Evolutionary conservation across 176 grass and related monocot species (phyloP).

Genomic region (Sorghum bicolor): DNA sequence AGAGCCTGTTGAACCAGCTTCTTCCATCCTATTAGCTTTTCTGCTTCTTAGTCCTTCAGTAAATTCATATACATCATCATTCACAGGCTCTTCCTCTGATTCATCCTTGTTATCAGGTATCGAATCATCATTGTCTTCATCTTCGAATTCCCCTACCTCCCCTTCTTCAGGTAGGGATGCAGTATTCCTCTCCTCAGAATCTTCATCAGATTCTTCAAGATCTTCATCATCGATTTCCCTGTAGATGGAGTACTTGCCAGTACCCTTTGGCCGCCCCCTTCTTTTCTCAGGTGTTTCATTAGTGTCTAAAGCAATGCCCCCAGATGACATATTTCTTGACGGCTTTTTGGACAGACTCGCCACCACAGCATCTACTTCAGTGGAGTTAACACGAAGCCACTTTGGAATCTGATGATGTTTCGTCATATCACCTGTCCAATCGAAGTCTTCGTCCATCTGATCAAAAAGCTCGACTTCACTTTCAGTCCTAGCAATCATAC

Average conservation of each 20-base stretch:
- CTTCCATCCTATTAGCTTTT: conserved; percentile 57
- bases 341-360: conserved; percentile 75
- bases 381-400: conserved; percentile 83
- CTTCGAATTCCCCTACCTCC: conserved; percentile 76
- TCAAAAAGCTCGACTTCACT: conserved; percentile 91
- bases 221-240: conserved; percentile 87
- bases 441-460: conserved; percentile 99
- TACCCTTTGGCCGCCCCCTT: conserved; percentile 56
- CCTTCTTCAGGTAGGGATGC: conserved; percentile 66
- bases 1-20: conserved; percentile 80
- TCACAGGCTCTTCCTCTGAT: conserved; percentile 55
- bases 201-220: conserved; percentile 73
- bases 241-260: conserved; percentile 74
- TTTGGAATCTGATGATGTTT: conserved; percentile 81
- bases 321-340: conserved; percentile 55
- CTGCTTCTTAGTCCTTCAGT: conserved; percentile 31
- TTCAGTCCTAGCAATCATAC: conserved; percentile 97
- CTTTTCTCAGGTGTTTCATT: conserved; percentile 65
- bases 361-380: conserved; percentile 66
- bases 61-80: conserved; percentile 43
- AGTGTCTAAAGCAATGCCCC: conserved; percentile 46
- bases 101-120: conserved; percentile 67
- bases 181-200: conserved; percentile 67
- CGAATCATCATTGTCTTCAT: conserved; percentile 71
- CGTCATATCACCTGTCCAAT: conserved; percentile 93